A percentile compares a stretch with the other conserved stretches of the same genome.
Evolutionary conservation across 257 asterid genomes (phyloP).

Genomic region (Nyctanthes arbortristis): DNA sequence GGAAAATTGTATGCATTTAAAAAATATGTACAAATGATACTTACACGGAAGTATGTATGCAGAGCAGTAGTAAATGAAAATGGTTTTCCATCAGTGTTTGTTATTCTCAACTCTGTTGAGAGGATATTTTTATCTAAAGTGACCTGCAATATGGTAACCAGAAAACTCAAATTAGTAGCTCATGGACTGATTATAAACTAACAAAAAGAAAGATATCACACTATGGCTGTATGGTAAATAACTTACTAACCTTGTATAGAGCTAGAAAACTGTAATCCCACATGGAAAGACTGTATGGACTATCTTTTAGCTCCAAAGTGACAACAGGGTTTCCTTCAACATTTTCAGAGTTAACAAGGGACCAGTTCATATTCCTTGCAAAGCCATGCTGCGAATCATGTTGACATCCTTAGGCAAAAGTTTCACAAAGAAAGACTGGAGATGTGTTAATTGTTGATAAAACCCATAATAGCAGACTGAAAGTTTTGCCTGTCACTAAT

Average conservation of each 20-base stretch:
- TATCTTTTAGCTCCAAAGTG: conserved; percentile 88
- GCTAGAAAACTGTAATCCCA: conserved; percentile 95
- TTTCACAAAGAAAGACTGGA: conserved; percentile 24
- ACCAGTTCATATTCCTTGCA: conserved; percentile 92
- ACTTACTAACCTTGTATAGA: conserved; percentile 64
- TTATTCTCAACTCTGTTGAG: conserved; percentile 75
- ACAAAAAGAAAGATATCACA: not conserved
- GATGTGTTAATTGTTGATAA: conserved; percentile 16
- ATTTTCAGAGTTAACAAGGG: conserved; percentile 62
- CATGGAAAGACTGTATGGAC: conserved; percentile 88
- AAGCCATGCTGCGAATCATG: conserved; percentile 84
- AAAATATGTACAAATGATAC: conserved; percentile 21
- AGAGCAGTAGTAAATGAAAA: conserved; percentile 90
- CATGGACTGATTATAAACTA: not conserved
- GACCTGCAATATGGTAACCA: conserved; percentile 50
- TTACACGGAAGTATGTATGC: conserved; percentile 88
- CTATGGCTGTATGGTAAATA: not conserved
- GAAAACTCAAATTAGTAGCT: conserved; percentile 19
- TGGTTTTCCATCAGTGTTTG: conserved; percentile 76
- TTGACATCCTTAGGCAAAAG: conserved; percentile 25
- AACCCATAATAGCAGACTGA: not conserved
- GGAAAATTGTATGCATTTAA: not conserved
- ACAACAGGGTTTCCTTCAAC: conserved; percentile 69
- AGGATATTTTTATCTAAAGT: conserved; percentile 64
- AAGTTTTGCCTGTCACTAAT: conserved; percentile 7